Evolutionary conservation across 208 protist genomes (phyloP), one percentile per base, ranked within the genome.

Genomic region (Leishmania mexicana): DNA sequence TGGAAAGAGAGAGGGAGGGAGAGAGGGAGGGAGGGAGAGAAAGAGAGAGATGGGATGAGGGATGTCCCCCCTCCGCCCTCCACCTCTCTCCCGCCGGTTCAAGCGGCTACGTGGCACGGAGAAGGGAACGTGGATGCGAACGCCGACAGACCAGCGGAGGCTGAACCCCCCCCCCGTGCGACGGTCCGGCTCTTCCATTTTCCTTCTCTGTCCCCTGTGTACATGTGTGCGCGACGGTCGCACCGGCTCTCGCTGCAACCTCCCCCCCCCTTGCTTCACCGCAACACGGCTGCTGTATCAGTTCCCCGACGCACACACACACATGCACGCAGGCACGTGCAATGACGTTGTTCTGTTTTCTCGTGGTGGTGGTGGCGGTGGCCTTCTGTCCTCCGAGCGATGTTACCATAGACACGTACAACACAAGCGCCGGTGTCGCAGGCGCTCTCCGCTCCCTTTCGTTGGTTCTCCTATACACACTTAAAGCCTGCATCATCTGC

Each of bases 241-340:
- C 28, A 31, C 40, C 42, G 7, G 17, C 28, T 49, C 38, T 49
- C 42, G 35, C 67, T 17, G 2, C 24, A 28, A 38, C 40, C 49
- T 15, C 42, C 40, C 42, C 13, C 19, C 24, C 1, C 35, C 21
- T 54, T 51, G 24, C 49, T n/a, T 65, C 15, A 11, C 19, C 19
- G 57, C 31, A n/a, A 51, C 47, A 79, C 35, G 4, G 35, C 2
- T 70, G 64, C 38, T 83, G 17, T 78, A 67, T 49, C 8, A 49
- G 45, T 8, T 8, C 45, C 47, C 31, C n/a, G 57, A 38, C 77
- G 74, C 15, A 72, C 64, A 73, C 68, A 80, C 77, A 73, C 62
- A 72, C 77, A 80, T 21, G 57, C 38, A 58, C 24, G 40, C n/a
- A 40, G 11, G 62, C 13, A 28, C 11, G 40, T 8, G 45, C 45